These are phyloP conservation scores for Cordyceps tenuipes DNA, from an alignment of 2,329 filamentous ascomycete genomes.

Conservation along the genomic window DNA sequence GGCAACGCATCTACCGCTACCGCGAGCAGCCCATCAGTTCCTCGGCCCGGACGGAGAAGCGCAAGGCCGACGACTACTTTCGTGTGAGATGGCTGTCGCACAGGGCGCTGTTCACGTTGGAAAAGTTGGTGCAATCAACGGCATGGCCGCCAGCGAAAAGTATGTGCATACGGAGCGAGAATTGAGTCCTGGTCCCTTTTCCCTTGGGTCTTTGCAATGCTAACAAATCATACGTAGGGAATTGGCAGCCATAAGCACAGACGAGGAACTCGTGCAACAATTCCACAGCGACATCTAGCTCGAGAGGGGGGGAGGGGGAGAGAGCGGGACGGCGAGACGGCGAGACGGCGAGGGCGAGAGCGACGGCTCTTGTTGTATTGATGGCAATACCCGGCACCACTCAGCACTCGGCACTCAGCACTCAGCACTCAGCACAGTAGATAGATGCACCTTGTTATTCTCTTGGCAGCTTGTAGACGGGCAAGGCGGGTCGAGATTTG, in stretches of 20 bases:
- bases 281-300: constrained; percentile 14
- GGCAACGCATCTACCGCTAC: constrained; percentile 12
- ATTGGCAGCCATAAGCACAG: not conserved
- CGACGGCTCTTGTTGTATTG: too few relatives aligned
- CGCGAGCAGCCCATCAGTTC: constrained; percentile 5
- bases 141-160: not conserved
- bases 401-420: too few relatives aligned
- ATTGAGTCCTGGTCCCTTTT: not conserved
- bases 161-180: not conserved
- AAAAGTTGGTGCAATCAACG: not conserved
- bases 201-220: not conserved
- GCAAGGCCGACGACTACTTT: constrained; percentile 12
- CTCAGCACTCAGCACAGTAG: too few relatives aligned
- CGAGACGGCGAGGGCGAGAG: too few relatives aligned
- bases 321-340: too few relatives aligned
- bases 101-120: not conserved
- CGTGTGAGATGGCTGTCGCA: constrained; percentile 13
- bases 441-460: too few relatives aligned
- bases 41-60: constrained; percentile 3
- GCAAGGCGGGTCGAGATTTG: too few relatives aligned
- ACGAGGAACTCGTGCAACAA: not conserved
- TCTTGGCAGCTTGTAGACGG: too few relatives aligned
- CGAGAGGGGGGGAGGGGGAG: too few relatives aligned
- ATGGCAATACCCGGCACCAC: too few relatives aligned
- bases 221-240: not conserved